Evolutionary conservation across 2,329 filamentous ascomycete genomes (phyloP).

Genomic region (Penicillium fuscoglaucum): DNA sequence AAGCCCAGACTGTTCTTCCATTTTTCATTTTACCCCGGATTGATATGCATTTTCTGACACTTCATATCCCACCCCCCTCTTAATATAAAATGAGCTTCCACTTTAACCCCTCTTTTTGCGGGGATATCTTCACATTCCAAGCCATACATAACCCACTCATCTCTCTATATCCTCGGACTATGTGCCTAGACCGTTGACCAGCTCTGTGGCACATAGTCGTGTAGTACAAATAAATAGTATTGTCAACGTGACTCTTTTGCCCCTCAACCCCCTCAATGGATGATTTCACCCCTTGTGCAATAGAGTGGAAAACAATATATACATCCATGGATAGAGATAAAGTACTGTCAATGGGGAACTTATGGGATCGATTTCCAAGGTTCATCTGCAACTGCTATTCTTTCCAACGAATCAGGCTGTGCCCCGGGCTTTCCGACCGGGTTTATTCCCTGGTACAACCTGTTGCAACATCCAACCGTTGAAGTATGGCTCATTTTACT

Average conservation of each 20-base stretch:
- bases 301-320: background rate
- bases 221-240: conserved; percentile 3
- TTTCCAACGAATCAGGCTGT: conserved; percentile 14
- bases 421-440: conserved; percentile 19
- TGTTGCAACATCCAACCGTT: background rate
- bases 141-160: background rate
- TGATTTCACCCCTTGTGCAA: background rate
- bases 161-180: background rate
- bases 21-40: conserved; percentile 13
- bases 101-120: background rate
- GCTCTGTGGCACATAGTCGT: conserved; percentile 1
- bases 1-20: conserved; percentile 3
- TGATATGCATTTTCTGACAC: conserved; percentile 6
- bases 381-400: background rate
- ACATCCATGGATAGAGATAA: no score
- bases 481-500: background rate
- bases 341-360: background rate
- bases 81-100: background rate
- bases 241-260: background rate
- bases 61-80: background rate
- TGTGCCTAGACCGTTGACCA: conserved; percentile 1
- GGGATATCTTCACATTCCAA: background rate
- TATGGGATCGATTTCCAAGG: background rate
- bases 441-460: conserved; percentile 4
- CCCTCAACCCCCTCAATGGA: background rate